A percentile compares a stretch with the other conserved stretches of the same genome.
Evolutionary conservation across 148 eudicot species (phyloP).

Genomic region (Linanthus parryae): DNA sequence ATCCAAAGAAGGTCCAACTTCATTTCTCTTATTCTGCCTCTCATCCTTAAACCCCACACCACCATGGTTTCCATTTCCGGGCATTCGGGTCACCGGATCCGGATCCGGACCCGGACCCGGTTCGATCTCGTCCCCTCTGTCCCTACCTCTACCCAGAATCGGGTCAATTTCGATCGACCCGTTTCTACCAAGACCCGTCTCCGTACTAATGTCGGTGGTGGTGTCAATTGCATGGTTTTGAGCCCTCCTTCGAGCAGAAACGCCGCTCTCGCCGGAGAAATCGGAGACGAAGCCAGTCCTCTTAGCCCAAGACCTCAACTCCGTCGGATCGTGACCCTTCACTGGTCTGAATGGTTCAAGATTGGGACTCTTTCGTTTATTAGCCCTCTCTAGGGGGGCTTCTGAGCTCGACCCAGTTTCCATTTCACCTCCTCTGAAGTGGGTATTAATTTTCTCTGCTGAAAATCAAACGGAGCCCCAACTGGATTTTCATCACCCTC

Average conservation of each 20-base stretch:
- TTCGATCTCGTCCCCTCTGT: slow-evolving; percentile 49
- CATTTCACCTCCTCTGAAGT: slow-evolving; percentile 36
- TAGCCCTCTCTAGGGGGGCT: slow-evolving; percentile 25
- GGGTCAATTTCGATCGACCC: slow-evolving; percentile 71
- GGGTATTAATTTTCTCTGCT: slow-evolving; percentile 9
- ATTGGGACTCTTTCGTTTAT: slow-evolving; percentile 24
- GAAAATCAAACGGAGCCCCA: slow-evolving; percentile 3
- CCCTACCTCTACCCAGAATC: slow-evolving; percentile 48
- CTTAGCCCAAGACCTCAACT: slow-evolving; percentile 94
- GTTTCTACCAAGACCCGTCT: slow-evolving; percentile 38
- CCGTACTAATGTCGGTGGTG: slow-evolving; percentile 40
- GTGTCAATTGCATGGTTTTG: slow-evolving; percentile 22
- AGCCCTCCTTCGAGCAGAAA: slow-evolving; percentile 2
- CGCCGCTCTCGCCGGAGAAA: slow-evolving; percentile 57
- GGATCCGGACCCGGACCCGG: slow-evolving; percentile 19
- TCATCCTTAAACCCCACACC: slow-evolving; percentile 20
- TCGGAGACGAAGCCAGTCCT: slow-evolving; percentile 88
- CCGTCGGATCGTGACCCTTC: slow-evolving; percentile 69
- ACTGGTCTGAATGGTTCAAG: slow-evolving; percentile 66
- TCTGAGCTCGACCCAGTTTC: slow-evolving; percentile 67
- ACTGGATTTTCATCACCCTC: neutral
- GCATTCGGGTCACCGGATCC: slow-evolving; percentile 14
- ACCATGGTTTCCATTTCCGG: slow-evolving; percentile 21
- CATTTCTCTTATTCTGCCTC: slow-evolving; percentile 28
- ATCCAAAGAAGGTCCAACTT: slow-evolving; percentile 19